phyloP scores from a whole-genome alignment of 371 early-diverging fungal species.

The Lichtheimia ramosa region DNA sequence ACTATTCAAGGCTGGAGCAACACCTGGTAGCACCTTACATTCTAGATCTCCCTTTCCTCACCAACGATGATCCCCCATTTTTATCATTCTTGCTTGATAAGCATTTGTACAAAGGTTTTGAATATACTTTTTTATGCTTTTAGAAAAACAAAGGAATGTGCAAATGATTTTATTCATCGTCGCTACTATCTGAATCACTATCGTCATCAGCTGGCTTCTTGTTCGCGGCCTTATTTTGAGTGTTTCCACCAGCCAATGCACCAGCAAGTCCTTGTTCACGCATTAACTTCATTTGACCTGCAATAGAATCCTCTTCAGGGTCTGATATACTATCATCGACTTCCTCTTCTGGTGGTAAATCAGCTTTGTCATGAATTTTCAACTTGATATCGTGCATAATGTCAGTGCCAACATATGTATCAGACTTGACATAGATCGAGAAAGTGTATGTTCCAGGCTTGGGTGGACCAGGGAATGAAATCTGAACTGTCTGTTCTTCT shows the following conservation, averaged over 20 bases:
- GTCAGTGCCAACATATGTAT: constrained; percentile 86
- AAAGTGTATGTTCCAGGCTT: constrained; percentile 84
- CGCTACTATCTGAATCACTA: constrained; percentile 31
- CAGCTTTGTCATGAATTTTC: constrained; percentile 67
- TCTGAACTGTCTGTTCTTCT: constrained; percentile 65
- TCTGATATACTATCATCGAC: constrained; percentile 94
- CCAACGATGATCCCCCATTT: background rate
- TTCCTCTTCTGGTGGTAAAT: constrained; percentile 71
- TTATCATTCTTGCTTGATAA: background rate
- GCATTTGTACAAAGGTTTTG: background rate
- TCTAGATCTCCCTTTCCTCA: constrained; percentile 9
- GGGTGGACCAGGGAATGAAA: constrained; percentile 95
- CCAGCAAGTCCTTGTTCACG: constrained; percentile 71
- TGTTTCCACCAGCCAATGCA: constrained; percentile 60
- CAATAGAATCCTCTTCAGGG: constrained; percentile 94
- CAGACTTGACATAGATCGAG: constrained; percentile 83
- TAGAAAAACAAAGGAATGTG: background rate
- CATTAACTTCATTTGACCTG: constrained; percentile 89
- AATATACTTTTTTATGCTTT: no score
- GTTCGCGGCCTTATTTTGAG: constrained; percentile 22
- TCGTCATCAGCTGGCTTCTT: constrained; percentile 20
- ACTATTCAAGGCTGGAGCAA: constrained; percentile 41
- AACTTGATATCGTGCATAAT: constrained; percentile 74
- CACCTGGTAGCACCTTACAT: constrained; percentile 19
- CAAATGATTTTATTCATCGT: constrained; percentile 18